phyloP scores from a whole-genome alignment of 2,329 filamentous ascomycete species.

The Aureobasidium mangrovei region DNA sequence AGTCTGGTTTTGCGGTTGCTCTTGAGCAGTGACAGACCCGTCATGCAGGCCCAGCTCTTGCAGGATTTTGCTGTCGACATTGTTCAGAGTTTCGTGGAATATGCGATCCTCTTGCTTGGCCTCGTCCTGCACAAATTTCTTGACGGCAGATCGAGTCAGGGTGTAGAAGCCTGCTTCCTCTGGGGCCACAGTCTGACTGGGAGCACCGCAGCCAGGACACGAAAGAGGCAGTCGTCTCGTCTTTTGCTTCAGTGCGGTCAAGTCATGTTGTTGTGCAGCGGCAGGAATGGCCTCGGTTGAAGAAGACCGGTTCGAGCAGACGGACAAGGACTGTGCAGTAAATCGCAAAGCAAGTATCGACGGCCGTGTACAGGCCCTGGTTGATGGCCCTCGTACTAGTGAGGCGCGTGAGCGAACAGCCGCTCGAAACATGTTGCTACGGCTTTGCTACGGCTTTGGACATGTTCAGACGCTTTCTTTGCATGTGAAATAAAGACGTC shows the following conservation, averaged over 20 bases:
- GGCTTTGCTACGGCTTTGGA: not conserved
- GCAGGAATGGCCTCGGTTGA: constrained; percentile 1
- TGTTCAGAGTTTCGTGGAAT: constrained; percentile 26
- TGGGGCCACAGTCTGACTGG: constrained; percentile 47
- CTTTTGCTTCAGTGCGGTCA: constrained; percentile 19
- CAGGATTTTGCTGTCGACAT: constrained; percentile 23
- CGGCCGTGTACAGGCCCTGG: not conserved
- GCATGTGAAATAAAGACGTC: no score
- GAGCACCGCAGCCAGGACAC: constrained; percentile 57
- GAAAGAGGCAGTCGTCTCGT: constrained; percentile 36
- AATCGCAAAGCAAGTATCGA: not conserved
- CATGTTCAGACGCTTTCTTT: no score
- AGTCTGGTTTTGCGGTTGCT: not conserved
- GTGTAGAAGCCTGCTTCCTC: constrained; percentile 51
- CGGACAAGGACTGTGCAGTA: not conserved
- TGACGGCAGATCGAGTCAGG: constrained; percentile 36
- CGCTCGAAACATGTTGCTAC: not conserved
- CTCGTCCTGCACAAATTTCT: constrained; percentile 19
- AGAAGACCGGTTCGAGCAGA: not conserved
- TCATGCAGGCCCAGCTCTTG: constrained; percentile 26
- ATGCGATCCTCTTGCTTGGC: constrained; percentile 30
- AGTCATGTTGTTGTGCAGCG: constrained; percentile 6
- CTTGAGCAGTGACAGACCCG: not conserved
- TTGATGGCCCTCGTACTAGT: not conserved
- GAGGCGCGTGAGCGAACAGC: not conserved